Conservation (phyloP, 1,284 basidiomycete species). For the Rugiboletus extremiorientalis region DNA sequence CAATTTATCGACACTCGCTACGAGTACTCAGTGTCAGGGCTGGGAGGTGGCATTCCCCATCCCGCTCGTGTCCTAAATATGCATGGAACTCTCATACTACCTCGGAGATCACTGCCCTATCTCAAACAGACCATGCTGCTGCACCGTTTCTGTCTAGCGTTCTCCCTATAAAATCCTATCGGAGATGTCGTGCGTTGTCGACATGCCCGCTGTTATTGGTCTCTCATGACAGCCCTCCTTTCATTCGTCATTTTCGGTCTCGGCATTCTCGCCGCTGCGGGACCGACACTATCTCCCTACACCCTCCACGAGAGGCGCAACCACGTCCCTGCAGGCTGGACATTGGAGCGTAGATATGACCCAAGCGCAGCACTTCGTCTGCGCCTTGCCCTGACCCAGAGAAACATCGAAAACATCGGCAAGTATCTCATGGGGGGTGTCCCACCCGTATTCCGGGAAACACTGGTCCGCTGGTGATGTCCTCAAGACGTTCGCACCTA, state of each 20-base stretch:
- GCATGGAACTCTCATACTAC: conserved; percentile 5
- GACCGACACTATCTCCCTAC: conserved; percentile 2
- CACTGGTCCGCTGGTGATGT: conserved; percentile 43
- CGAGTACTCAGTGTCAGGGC: not conserved
- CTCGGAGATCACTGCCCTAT: conserved; percentile 2
- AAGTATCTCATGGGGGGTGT: conserved; percentile 40
- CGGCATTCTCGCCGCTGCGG: conserved; percentile 8
- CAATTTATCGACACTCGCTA: not conserved
- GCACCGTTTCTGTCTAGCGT: conserved; percentile 8
- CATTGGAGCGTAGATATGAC: conserved; percentile 27
- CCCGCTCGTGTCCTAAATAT: not conserved
- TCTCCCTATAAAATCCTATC: conserved; percentile 11
- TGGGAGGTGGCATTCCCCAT: not conserved
- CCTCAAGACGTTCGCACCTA: conserved; percentile 40
- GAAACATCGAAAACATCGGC: conserved; percentile 38
- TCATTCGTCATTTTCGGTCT: conserved; percentile 13
- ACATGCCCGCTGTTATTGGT: not conserved
- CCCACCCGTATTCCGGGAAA: conserved; percentile 44
- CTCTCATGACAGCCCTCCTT: conserved; percentile 17
- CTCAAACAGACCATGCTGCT: conserved; percentile 6
- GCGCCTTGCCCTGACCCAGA: conserved; percentile 42
- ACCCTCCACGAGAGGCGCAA: conserved; percentile 35
- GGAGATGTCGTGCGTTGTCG: not conserved
- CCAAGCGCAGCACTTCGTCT: conserved; percentile 34
- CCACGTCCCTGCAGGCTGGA: conserved; percentile 35